A percentile compares a stretch with the other conserved stretches of the same genome.
phyloP scores from a whole-genome alignment of 2,329 filamentous ascomycete species.

The Blastomyces gilchristii region DNA sequence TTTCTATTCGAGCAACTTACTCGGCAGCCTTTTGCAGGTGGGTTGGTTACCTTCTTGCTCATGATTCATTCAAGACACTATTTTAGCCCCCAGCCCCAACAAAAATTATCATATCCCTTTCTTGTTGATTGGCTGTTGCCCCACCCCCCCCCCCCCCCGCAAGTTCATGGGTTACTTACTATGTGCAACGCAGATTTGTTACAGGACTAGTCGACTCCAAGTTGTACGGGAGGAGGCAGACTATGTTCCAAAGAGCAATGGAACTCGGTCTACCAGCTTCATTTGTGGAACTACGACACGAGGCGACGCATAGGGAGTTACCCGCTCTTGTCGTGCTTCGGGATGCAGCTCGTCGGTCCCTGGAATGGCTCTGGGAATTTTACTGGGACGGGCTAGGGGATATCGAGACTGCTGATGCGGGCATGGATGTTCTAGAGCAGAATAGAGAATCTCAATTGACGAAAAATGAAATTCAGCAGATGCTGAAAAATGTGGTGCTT shows the following conservation, averaged over 20 bases:
- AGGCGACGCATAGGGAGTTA: conserved; percentile 80
- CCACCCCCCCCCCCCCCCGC: not conserved
- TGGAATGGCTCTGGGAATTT: conserved; percentile 79
- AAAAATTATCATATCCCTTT: not conserved
- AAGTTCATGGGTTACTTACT: not conserved
- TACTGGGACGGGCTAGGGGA: conserved; percentile 59
- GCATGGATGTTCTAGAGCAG: conserved; percentile 5
- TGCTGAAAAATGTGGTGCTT: conserved; percentile 4
- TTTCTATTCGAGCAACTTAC: conserved; percentile 37
- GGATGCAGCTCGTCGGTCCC: conserved; percentile 55
- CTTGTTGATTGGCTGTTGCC: not conserved
- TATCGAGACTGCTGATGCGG: conserved; percentile 12
- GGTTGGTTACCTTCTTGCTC: conserved; percentile 22
- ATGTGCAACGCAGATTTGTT: conserved; percentile 28
- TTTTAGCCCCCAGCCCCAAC: not conserved
- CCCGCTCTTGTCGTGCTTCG: conserved; percentile 66
- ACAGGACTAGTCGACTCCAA: conserved; percentile 38
- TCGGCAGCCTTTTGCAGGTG: conserved; percentile 39
- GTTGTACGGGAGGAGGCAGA: conserved; percentile 31
- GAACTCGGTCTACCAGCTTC: conserved; percentile 45
- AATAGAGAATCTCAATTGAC: not conserved
- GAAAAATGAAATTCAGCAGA: conserved; percentile 6
- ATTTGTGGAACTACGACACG: conserved; percentile 82
- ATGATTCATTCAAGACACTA: conserved; percentile 2
- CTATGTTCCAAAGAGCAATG: conserved; percentile 37